phyloP scores from a whole-genome alignment of 1,139 yeast species.

The Geotrichum macrosporum region DNA sequence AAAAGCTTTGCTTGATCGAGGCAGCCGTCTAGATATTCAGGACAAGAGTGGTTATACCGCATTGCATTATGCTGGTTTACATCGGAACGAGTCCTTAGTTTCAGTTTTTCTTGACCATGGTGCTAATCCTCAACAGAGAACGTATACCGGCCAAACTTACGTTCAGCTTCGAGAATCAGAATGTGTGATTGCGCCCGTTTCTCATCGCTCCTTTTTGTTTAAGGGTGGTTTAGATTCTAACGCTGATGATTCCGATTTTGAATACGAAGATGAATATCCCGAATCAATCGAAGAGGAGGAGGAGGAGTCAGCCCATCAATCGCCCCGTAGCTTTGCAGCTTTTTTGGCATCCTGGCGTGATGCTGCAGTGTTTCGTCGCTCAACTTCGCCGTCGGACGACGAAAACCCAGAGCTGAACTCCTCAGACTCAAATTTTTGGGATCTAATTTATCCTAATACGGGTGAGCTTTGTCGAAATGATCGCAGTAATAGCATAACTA shows the following conservation, averaged over 20 bases:
- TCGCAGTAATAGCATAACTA: not conserved
- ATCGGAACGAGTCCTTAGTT: constrained; percentile 60
- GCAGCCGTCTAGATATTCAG: constrained; percentile 63
- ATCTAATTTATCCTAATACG: constrained; percentile 8
- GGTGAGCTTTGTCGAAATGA: constrained; percentile 8
- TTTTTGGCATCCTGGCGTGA: constrained; percentile 14
- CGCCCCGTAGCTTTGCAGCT: constrained; percentile 9
- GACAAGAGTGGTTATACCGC: constrained; percentile 79
- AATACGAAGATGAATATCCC: constrained; percentile 16
- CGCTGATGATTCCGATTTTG: too few relatives aligned
- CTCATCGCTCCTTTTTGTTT: constrained; percentile 18
- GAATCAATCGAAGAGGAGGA: constrained; percentile 35
- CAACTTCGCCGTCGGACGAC: constrained; percentile 1
- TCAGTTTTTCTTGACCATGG: constrained; percentile 54
- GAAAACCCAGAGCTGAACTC: not conserved
- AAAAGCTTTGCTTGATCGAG: constrained; percentile 60
- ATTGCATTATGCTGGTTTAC: constrained; percentile 70
- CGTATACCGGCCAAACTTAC: constrained; percentile 48
- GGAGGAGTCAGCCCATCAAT: constrained; percentile 27
- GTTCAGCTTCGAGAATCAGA: constrained; percentile 48
- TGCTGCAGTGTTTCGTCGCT: constrained; percentile 7
- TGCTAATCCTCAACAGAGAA: constrained; percentile 52
- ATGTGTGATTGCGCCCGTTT: not conserved
- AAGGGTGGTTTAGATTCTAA: constrained; percentile 14
- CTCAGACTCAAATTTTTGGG: constrained; percentile 1